Percentiles rank a stretch among this genome's conserved stretches.
Evolutionary conservation across 768 basidiomycete species (phyloP).

Genomic region (Gloeopeniophorella convolvens): DNA sequence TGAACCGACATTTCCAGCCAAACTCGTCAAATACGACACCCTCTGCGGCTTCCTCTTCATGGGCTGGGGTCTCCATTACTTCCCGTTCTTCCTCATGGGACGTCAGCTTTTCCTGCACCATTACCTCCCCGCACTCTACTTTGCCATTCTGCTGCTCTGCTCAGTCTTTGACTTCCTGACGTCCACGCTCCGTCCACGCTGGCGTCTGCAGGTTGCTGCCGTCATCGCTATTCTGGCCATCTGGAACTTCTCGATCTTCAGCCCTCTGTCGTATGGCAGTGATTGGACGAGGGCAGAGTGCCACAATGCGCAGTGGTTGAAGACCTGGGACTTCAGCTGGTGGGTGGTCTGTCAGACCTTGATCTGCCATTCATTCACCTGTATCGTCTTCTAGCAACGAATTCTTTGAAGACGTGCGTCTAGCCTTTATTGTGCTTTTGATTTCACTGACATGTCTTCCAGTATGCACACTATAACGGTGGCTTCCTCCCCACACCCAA

Average conservation of each 20-base stretch:
- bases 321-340: conserved; percentile 97
- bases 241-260: conserved; percentile 74
- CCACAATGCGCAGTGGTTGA: conserved; percentile 71
- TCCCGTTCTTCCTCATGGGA: conserved; percentile 95
- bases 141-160: conserved; percentile 74
- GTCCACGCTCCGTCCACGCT: conserved; percentile 63
- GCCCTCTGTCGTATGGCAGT: conserved; percentile 76
- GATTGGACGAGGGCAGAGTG: conserved; percentile 85
- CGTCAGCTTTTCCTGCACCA: conserved; percentile 98
- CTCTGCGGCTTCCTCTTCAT: conserved; percentile 88
- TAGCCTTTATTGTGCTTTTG: conserved; percentile 1
- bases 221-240: conserved; percentile 66
- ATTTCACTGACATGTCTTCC: background rate
- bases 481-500: conserved; percentile 33
- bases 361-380: conserved; percentile 10
- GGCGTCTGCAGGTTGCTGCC: conserved; percentile 75
- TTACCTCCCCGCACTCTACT: conserved; percentile 96
- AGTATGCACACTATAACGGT: conserved; percentile 55
- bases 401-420: conserved; percentile 60
- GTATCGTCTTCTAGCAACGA: conserved; percentile 42
- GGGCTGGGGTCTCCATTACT: conserved; percentile 90
- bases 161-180: conserved; percentile 82
- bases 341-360: conserved; percentile 28
- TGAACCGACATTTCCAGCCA: conserved; percentile 44
- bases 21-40: conserved; percentile 86